Evolutionary conservation across 495 filamentous ascomycete species (phyloP).

Genomic region (Sordaria brevicollis): DNA sequence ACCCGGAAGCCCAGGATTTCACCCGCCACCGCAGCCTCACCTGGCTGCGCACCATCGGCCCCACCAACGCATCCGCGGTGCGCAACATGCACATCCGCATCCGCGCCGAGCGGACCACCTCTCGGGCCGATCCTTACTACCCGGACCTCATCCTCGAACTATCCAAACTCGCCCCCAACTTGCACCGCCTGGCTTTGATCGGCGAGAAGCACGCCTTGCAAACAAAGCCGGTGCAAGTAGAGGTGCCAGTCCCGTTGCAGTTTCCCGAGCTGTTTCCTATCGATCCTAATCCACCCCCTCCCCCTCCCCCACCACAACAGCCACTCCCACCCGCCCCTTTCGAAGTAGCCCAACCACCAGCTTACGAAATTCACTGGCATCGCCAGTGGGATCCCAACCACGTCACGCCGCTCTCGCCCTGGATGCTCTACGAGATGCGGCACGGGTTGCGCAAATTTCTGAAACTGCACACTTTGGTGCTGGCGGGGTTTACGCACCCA

Average conservation of each 20-base stretch:
- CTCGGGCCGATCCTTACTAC: background rate
- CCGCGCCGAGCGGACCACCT: constrained; percentile 3
- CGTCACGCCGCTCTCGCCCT: background rate
- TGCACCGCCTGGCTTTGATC: constrained; percentile 5
- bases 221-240: too few species aligned
- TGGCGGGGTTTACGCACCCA: background rate
- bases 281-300: background rate
- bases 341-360: background rate
- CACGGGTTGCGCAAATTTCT: background rate
- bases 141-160: background rate
- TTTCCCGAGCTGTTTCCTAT: too few species aligned
- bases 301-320: too few species aligned
- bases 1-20: background rate
- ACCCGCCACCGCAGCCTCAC: background rate
- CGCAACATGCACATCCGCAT: constrained; percentile 9
- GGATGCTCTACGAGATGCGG: background rate
- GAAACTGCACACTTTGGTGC: background rate
- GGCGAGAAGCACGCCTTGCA: constrained; percentile 3
- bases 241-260: too few species aligned
- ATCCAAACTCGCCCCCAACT: background rate
- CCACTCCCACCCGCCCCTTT: too few species aligned
- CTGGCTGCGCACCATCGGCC: constrained; percentile 1
- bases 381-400: constrained; percentile 3
- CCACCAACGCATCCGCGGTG: background rate
- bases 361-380: background rate